Evolutionary conservation across 2,329 filamentous ascomycete genomes (phyloP).

Genomic region (Eurotiales sp.): DNA sequence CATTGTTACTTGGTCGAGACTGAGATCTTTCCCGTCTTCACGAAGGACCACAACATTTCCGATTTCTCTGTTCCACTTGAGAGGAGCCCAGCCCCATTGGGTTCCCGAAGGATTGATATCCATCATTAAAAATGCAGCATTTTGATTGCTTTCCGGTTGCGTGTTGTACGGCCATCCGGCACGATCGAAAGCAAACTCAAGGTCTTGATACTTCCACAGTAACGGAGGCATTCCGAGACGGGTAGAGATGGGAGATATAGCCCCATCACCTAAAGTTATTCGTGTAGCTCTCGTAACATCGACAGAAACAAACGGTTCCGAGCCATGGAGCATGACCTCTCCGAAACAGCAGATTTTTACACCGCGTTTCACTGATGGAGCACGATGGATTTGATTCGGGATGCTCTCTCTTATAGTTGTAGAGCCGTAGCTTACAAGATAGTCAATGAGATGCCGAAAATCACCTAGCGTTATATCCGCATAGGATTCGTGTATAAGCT

Average conservation of each 20-base stretch:
- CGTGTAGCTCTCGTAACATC: background rate
- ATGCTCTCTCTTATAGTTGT: background rate
- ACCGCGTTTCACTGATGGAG: background rate
- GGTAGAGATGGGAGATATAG: conserved; percentile 10
- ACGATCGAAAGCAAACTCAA: too few relatives aligned
- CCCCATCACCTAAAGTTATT: background rate
- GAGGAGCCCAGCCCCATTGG: conserved; percentile 12
- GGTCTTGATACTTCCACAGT: conserved; percentile 14
- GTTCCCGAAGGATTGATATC: background rate
- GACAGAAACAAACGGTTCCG: background rate
- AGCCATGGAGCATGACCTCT: background rate
- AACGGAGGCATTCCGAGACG: conserved; percentile 10
- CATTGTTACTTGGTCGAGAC: background rate
- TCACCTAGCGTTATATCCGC: conserved; percentile 9
- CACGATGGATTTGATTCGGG: background rate
- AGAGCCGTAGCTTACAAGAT: conserved; percentile 2
- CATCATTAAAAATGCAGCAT: conserved; percentile 11
- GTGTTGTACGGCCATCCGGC: background rate
- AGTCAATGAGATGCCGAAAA: conserved; percentile 14
- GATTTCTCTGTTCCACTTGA: conserved; percentile 10
- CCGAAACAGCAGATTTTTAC: background rate
- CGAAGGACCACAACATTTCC: background rate
- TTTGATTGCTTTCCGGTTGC: background rate
- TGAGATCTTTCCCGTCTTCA: conserved; percentile 2
- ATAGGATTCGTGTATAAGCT: background rate